Base-by-base conservation (phyloP, 2,329 filamentous ascomycete species). In the Microdochium trichocladiopsis region DNA sequence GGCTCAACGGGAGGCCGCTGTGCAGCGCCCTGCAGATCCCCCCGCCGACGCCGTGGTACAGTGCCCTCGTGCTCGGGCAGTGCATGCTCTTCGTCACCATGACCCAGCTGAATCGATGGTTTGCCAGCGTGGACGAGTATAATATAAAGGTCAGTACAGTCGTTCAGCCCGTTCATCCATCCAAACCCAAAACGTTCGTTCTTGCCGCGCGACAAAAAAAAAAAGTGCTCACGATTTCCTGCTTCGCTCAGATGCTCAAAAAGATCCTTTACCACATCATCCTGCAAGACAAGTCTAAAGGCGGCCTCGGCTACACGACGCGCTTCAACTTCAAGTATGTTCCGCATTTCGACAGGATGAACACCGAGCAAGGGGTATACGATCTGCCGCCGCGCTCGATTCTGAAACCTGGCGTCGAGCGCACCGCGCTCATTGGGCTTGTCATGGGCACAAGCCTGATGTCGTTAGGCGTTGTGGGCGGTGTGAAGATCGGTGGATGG, bases 261-360 rank as follows among this genome's bases (percentile, higher is more conserved):
- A 72, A 74, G 23, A 66, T 85, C 2, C 77, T 87, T 56, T 87
- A 81, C 64, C 70, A 74, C 18, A 65, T 87, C 2, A 76, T 87
- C 16, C 77, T 85, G n/a, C 75, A 85, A 52, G 79, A 81, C 52
- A 82, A 83, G 51, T 62, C 63, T n/a, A 54, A 64, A 51, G 80
- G 74, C 52, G 87, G 84, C 0, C 72, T 92, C 8, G 82, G 85
- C 1, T 72, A 77, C 48, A 77, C 84, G 60, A 81, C 79, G 1
- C 73, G 70, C 9, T 91, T 90, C 61, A 80, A 86, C 21, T 87
- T 91, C 68, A 86, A 90, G 62, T 87, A 87, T 61, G 72, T 87
- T 10, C 86, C 86, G 0, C 63, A 64, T 24, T 61, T 71, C 18
- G 67, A 66, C 22, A 67, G 62, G 56, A 63, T 65, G 47, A 72